Evolutionary conservation across 2,329 filamentous ascomycete species (phyloP), one percentile per base, ranked within the genome.

Genomic region (Alternaria incomplexa): DNA sequence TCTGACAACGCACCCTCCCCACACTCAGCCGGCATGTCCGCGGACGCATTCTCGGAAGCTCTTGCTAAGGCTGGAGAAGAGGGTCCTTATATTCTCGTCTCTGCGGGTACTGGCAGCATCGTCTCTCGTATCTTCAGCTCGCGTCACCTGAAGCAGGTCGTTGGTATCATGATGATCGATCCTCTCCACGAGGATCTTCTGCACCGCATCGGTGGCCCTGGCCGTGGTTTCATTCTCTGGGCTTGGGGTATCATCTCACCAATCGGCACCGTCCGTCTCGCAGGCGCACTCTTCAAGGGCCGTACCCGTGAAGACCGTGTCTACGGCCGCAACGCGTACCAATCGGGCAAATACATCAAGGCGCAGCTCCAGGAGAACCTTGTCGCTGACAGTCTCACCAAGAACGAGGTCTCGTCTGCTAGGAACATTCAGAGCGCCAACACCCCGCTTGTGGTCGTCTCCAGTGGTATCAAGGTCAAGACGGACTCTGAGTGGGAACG

Each of bases 1-100:
- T 88, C 89, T 50, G 96, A 99, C 80, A 95, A 96, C 58, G 93
- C 95, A 0, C 96, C 96, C 2, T 97, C 94, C 6, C 96, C 96
- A 0, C 90, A 97, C 72, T 97, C 93, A 6, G 95, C 93, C 5
- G 93, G 94, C 46, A 97, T 97, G 88, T 91, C 92, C n/a, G 90
- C 92, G 6, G 93, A 97, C 74, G 93, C 90, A 0, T 84, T 98
- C 25, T 94, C 93, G 46, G 94, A 98, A 81, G 93, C 93, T 3
- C 86, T 99, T 6, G 90, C 91, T 2, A 85, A 88, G 44, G 89
- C 91, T 4, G 93, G 90, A 25, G 96, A 98, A 81, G 85, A 89
- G 51, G 94, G 95, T 0, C 95, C 96, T 0, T 99, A 92, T 91
- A 86, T 99, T 26, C 84, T 97, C 6, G 90, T 93, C 36, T 93